Conservation (phyloP, 768 basidiomycete species). For the Cyclocybe cylindracea region DNA sequence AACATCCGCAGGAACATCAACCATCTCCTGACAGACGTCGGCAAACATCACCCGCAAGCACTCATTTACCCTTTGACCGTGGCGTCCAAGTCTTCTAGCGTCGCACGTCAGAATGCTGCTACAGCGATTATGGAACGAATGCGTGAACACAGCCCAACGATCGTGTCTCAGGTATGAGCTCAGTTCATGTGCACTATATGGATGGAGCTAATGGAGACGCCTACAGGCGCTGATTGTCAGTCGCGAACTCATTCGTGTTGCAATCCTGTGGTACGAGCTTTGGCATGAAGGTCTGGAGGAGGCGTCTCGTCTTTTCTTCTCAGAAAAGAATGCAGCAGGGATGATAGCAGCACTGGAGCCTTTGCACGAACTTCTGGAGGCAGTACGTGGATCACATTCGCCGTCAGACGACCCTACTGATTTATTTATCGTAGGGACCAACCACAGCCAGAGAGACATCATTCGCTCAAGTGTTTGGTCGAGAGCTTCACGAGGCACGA, state of each 20-base stretch:
- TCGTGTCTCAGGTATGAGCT: conserved; percentile 78
- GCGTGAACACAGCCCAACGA: conserved; percentile 84
- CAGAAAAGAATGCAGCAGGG: conserved; percentile 93
- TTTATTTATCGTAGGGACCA: conserved; percentile 63
- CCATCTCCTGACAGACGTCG: conserved; percentile 85
- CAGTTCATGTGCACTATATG: neutral
- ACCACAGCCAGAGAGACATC: conserved; percentile 93
- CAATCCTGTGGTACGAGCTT: conserved; percentile 97
- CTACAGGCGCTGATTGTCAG: conserved; percentile 81
- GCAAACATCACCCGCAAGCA: conserved; percentile 96
- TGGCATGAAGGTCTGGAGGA: conserved; percentile 99
- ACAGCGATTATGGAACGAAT: conserved; percentile 87
- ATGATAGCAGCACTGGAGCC: conserved; percentile 96
- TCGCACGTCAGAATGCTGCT: conserved; percentile 79
- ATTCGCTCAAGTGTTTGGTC: conserved; percentile 90
- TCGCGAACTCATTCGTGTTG: conserved; percentile 93
- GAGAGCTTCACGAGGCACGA: conserved; percentile 89
- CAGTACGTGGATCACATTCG: conserved; percentile 44
- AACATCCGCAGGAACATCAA: conserved; percentile 91
- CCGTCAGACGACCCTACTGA: conserved; percentile 1
- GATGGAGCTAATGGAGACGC: neutral
- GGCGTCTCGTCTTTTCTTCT: conserved; percentile 94
- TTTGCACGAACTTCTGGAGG: conserved; percentile 89
- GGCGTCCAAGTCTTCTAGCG: conserved; percentile 92
- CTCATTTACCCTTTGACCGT: conserved; percentile 95